Evolutionary conservation across 164 flowering plant species (phyloP).

Genomic region (Litsea cubeba): DNA sequence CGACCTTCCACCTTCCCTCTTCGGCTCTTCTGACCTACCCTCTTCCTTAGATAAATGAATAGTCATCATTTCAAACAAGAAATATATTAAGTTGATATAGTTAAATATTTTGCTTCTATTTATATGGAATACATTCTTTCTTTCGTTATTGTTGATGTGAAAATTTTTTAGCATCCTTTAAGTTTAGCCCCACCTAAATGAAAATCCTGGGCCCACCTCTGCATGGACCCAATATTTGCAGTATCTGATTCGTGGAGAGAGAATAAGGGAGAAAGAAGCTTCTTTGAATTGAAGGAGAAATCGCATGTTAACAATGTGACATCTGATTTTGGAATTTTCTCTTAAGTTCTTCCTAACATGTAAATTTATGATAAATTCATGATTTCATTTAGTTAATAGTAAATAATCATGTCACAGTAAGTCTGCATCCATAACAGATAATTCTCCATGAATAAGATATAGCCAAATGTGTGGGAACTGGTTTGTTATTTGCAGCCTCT

Average conservation of each 20-base stretch:
- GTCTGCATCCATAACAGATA: neutral
- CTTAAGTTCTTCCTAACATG: neutral
- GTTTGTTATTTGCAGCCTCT: neutral
- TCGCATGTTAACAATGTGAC: neutral
- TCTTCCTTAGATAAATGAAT: no score
- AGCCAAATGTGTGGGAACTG: neutral
- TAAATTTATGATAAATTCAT: neutral
- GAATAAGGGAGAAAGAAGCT: neutral
- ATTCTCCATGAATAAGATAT: neutral
- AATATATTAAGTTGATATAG: no score
- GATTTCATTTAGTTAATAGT: neutral
- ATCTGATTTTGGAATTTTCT: neutral
- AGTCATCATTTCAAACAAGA: no score
- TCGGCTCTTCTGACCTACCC: no score
- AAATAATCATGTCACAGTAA: neutral
- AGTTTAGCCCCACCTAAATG: no score
- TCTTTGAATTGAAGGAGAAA: neutral
- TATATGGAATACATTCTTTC: no score
- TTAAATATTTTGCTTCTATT: no score
- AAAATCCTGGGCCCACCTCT: no score
- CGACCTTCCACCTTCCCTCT: no score
- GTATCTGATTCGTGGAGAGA: neutral
- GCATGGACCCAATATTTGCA: neutral
- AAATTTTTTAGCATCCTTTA: no score
- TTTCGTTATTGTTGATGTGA: no score